Evolutionary conservation across 345 rosid genomes (phyloP), one percentile per base, ranked within the genome.

Genomic region (Alliaria petiolata): DNA sequence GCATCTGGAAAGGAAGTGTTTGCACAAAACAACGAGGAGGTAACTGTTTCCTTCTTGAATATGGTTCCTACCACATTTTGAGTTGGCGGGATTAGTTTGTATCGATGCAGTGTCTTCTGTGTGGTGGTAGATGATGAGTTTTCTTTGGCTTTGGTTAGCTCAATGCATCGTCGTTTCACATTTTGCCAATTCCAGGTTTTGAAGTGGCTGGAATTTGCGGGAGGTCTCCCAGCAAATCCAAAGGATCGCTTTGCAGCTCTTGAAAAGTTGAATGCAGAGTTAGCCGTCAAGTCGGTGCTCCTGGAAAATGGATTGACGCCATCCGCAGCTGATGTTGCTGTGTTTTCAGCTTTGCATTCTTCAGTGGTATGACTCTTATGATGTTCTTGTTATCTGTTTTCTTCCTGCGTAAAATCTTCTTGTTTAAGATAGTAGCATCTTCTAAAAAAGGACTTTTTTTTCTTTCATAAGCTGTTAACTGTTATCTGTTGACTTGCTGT

Each of bases 151-250:
- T 34, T 79, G 50, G 13, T 50, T 69, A 20, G 25, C 40, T 33
- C 1, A 20, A n/a, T 19, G 59, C 1, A 25, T 5, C 50, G 46
- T 65, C 4, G 5, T 22, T 50, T 49, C 40, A 4, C 34, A 11
- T 16, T 50, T 39, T 51, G 46, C 42, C 26, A 54, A 22, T 60
- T 80, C 31, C 74, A 93, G 98, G 89, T 89, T 69, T 70, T 71
- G 75, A 89, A 85, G 60, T 93, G 97, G 97, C 68, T 91, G 51
- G 84, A 57, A 12, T 91, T 82, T 76, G 85, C 88, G 0, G 92
- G 85, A 76, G 68, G 76, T 66, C 79, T 85, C 82, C 87, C 87
- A 15, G 60, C 20, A 14, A 80, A 79, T 74, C 71, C 89, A 17
- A 47, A 72, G 69, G 82, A 87, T 55, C 76, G 78, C 63, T 62